Base-by-base conservation (phyloP, 2,329 filamentous ascomycete genomes). In the Pseudovirgaria hyperparasitica region DNA sequence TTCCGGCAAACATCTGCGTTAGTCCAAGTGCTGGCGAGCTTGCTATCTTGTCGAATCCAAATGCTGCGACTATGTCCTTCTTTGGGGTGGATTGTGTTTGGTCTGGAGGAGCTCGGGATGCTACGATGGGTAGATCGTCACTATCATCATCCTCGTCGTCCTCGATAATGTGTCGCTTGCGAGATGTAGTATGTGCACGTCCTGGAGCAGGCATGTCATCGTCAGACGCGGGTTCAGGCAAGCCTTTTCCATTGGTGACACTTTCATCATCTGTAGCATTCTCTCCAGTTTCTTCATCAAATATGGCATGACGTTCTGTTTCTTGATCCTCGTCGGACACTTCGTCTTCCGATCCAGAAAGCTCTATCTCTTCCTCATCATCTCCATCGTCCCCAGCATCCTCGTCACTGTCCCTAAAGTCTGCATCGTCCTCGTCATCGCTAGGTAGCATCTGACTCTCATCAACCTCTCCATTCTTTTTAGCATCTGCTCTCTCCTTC, bases 1-100 rank as follows among this genome's bases (percentile, higher is more conserved):
- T 93, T 9, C 82, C 82, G 5, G 80, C 81, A 47, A 93, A 94
- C 35, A 90, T 87, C 43, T 93, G 86, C 0, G 84, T 92, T 23
- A 93, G 64, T 7, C 82, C 80, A 22, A 92, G 50, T 5, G 62
- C 54, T 27, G 56, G 42, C 21, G 51, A 46, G 23, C 46, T 32
- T n/a, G 39, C 34, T 16, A 22, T 27, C n/a, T 43, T 42, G 5
- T 48, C 32, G 43, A 62, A 48, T 39, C 57, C 43, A 33, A 58
- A 58, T 5, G 50, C 54, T 7, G 53, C 52, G 35, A 50, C 49
- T 9, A 39, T 32, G 22, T 50, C 43, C 29, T 46, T 41, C 9
- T 37, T 42, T 23, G 42, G 35, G 11, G 41, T 35, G 5, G 34
- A 33, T n/a, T 35, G 27, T 7, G 31, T 27, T 5, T 36, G 29